Evolutionary conservation across 2,329 filamentous ascomycete species (phyloP).

Genomic region (Verticillium isaacii): DNA sequence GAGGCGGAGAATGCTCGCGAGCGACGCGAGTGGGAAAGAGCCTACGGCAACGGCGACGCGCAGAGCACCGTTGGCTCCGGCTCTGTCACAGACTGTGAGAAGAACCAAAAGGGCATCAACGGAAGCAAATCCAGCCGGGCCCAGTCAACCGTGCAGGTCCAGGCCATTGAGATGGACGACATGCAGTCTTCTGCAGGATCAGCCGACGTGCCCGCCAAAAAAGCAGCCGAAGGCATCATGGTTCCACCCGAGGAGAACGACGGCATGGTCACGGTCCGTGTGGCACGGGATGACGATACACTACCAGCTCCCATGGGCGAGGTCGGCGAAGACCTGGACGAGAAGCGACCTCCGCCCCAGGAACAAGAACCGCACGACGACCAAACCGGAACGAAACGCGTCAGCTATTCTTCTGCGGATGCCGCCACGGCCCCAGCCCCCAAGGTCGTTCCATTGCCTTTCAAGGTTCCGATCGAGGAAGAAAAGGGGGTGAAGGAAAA

Average conservation of each 20-base stretch:
- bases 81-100: conserved; percentile 47
- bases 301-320: conserved; percentile 5
- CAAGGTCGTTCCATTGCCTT: conserved; percentile 60
- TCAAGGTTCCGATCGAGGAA: conserved; percentile 49
- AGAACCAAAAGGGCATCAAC: conserved; percentile 19
- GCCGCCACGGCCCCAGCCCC: conserved; percentile 35
- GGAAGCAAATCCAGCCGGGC: not conserved
- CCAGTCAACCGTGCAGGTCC: conserved; percentile 12
- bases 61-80: conserved; percentile 32
- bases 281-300: conserved; percentile 41
- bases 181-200: conserved; percentile 29
- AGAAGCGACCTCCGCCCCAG: conserved; percentile 19
- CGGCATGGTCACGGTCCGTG: conserved; percentile 47
- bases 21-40: conserved; percentile 68
- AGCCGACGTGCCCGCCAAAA: conserved; percentile 14
- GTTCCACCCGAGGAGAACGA: conserved; percentile 34
- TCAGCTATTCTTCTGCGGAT: not conserved
- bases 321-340: conserved; percentile 19
- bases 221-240: conserved; percentile 21
- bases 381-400: not conserved
- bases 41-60: conserved; percentile 60
- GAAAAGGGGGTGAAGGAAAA: conserved; percentile 32
- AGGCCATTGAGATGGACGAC: conserved; percentile 54
- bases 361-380: not conserved
- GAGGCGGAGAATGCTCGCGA: conserved; percentile 59